These are phyloP conservation scores for Tephrocybe sp. DNA, from an alignment of 768 basidiomycete genomes.

Conservation along the genomic window DNA sequence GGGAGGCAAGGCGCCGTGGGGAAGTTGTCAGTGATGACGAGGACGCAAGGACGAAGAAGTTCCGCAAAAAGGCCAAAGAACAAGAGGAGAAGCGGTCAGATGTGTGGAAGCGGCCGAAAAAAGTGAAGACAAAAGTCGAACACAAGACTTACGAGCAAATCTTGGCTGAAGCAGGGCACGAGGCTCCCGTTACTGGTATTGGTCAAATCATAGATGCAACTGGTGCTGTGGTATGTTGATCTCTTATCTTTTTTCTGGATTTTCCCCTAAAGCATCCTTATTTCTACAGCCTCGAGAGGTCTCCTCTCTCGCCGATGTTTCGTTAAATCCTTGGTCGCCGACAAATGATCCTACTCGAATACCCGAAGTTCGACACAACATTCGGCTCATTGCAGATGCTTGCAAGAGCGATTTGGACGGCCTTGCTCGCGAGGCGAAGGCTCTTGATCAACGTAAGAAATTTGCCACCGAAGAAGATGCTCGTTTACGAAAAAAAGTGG, in stretches of 20 bases:
- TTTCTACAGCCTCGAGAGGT: constrained; percentile 75
- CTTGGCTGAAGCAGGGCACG: constrained; percentile 78
- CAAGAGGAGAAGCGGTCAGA: constrained; percentile 64
- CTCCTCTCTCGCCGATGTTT: constrained; percentile 76
- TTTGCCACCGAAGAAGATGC: constrained; percentile 69
- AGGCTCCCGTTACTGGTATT: constrained; percentile 49
- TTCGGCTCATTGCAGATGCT: constrained; percentile 80
- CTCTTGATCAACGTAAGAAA: constrained; percentile 75
- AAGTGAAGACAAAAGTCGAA: constrained; percentile 78
- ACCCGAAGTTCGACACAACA: constrained; percentile 96
- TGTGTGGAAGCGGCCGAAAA: constrained; percentile 84
- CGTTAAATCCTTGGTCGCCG: constrained; percentile 78
- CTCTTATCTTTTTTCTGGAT: background rate
- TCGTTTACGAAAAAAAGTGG: constrained; percentile 64
- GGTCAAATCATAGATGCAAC: constrained; percentile 95
- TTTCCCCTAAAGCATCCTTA: constrained; percentile 3
- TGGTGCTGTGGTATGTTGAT: constrained; percentile 73
- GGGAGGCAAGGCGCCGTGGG: constrained; percentile 74
- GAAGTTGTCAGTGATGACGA: constrained; percentile 77
- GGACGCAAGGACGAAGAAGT: constrained; percentile 44
- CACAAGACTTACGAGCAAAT: constrained; percentile 99
- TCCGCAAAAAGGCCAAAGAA: constrained; percentile 52
- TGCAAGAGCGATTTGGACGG: constrained; percentile 85
- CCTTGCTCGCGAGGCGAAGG: constrained; percentile 85
- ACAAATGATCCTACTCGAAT: constrained; percentile 84